A percentile compares a stretch with the other conserved stretches of the same genome.
These are phyloP conservation scores for Nakazawaea wyomingensis DNA, from an alignment of 805 yeast species.

Conservation along the genomic window DNA sequence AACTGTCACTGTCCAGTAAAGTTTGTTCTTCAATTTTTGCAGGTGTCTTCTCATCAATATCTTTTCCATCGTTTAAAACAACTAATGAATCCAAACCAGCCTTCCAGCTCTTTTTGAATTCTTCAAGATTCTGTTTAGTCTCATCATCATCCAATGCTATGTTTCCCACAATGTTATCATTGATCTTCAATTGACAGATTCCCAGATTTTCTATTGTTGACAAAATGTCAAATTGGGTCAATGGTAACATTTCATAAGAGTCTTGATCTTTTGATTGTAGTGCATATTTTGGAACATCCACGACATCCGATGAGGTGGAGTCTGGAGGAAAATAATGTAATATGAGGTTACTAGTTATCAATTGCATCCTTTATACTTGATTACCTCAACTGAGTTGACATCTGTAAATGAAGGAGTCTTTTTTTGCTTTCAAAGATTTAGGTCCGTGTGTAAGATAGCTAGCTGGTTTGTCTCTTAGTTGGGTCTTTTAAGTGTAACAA, in stretches of 20 bases:
- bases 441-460: too few relatives aligned
- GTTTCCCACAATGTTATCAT: background rate
- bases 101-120: constrained; percentile 4
- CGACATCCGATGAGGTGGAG: background rate
- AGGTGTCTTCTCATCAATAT: background rate
- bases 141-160: background rate
- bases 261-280: constrained; percentile 2
- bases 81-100: constrained; percentile 2
- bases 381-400: background rate
- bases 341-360: background rate
- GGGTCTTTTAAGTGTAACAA: too few relatives aligned
- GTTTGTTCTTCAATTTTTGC: background rate
- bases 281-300: constrained; percentile 3
- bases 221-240: background rate
- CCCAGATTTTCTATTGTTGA: background rate
- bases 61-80: too few relatives aligned
- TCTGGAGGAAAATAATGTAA: constrained; percentile 1
- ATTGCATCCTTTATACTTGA: background rate
- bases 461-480: too few relatives aligned
- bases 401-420: background rate
- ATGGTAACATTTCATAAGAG: background rate
- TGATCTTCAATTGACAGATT: background rate
- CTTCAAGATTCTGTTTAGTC: background rate
- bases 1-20: background rate
- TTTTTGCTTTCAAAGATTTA: background rate